These are phyloP conservation scores for Lactarius evosmus DNA, from an alignment of 768 basidiomycete species.

Conservation along the genomic window DNA sequence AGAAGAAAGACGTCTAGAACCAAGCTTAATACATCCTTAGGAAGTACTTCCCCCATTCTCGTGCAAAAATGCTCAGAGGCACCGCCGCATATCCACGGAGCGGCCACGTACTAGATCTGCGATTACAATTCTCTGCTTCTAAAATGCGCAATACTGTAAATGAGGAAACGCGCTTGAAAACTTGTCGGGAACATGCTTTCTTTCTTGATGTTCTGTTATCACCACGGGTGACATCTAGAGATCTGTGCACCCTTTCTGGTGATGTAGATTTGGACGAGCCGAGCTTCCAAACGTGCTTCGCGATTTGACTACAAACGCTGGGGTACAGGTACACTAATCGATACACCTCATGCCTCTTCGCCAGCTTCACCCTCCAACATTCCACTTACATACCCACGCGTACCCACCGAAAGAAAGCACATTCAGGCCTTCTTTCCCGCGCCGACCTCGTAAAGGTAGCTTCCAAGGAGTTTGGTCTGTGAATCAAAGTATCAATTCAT, in stretches of 20 bases:
- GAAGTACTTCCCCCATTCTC: background rate
- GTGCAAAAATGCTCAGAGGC: background rate
- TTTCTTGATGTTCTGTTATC: background rate
- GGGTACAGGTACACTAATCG: conserved; percentile 2
- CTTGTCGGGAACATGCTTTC: no score
- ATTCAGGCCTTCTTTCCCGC: conserved; percentile 6
- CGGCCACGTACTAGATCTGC: background rate
- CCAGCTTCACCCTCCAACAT: background rate
- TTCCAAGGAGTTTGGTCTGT: conserved; percentile 23
- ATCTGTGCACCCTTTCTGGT: background rate
- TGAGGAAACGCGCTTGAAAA: no score
- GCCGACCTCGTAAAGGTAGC: conserved; percentile 15
- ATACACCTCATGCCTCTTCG: background rate
- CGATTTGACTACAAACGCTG: background rate
- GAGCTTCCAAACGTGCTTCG: background rate
- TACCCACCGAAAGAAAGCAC: background rate
- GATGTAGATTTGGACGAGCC: background rate
- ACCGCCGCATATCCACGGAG: background rate
- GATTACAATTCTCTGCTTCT: no score
- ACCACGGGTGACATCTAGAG: background rate
- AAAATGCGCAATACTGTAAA: no score
- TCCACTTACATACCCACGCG: background rate
- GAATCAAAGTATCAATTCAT: background rate
- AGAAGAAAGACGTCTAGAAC: no score
- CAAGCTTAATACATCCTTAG: no score